Percentiles rank a stretch among this genome's conserved stretches.
Evolutionary conservation across 768 basidiomycete genomes (phyloP).

Genomic region (Lepiota subincarnata): DNA sequence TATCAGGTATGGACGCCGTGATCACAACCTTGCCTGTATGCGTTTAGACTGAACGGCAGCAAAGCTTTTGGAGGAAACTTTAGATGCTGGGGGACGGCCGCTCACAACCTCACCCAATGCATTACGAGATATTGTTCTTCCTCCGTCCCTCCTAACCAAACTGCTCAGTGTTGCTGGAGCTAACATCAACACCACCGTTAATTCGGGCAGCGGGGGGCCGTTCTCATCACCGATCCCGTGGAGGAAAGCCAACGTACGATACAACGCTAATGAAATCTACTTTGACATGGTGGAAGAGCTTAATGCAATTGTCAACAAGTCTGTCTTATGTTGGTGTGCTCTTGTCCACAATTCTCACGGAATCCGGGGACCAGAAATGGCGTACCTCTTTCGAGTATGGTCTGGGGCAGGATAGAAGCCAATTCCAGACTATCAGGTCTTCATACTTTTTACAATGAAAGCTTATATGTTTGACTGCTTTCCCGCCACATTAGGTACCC

Average conservation of each 20-base stretch:
- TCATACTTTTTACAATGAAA: conserved; percentile 1
- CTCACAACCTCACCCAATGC: conserved; percentile 88
- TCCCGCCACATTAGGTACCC: conserved; percentile 56
- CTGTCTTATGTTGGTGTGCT: conserved; percentile 16
- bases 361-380: conserved; percentile 51
- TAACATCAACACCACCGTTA: conserved; percentile 44
- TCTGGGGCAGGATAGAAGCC: conserved; percentile 75
- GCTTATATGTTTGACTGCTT: conserved; percentile 3
- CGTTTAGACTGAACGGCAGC: conserved; percentile 4
- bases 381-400: conserved; percentile 56
- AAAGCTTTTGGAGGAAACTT: conserved; percentile 93
- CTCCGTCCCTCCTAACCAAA: conserved; percentile 82
- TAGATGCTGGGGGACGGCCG: conserved; percentile 90
- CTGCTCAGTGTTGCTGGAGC: conserved; percentile 51
- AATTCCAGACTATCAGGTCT: conserved; percentile 75
- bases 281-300: conserved; percentile 88
- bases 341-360: conserved; percentile 4
- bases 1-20: conserved; percentile 63
- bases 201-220: conserved; percentile 44
- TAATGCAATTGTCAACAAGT: conserved; percentile 77
- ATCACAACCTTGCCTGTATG: neutral
- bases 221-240: conserved; percentile 93
- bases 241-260: conserved; percentile 79
- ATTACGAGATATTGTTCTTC: conserved; percentile 89
- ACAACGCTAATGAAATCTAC: conserved; percentile 88